phyloP scores from a whole-genome alignment of 2,329 filamentous ascomycete genomes.

The Arthrobotrys iridis region DNA sequence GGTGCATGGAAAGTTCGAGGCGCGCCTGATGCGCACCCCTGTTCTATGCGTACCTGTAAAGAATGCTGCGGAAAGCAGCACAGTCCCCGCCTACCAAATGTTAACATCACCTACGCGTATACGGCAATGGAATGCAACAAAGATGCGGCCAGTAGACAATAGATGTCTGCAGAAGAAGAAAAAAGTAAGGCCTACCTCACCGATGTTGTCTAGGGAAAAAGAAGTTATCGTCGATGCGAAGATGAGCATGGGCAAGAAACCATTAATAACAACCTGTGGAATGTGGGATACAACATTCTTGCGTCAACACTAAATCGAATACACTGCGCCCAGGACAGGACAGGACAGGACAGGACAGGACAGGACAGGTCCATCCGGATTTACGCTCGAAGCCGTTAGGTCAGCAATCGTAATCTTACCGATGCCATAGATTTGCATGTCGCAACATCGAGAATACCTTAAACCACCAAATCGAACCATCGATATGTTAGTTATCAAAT shows the following conservation, averaged over 20 bases:
- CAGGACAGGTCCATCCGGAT: neutral
- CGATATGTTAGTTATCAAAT: constrained; percentile 37
- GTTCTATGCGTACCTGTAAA: constrained; percentile 41
- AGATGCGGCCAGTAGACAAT: constrained; percentile 33
- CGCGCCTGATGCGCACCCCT: constrained; percentile 42
- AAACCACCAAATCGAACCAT: constrained; percentile 18
- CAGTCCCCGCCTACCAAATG: constrained; percentile 44
- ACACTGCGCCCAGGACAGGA: too few species aligned
- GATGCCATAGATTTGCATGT: constrained; percentile 57
- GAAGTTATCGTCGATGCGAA: constrained; percentile 52
- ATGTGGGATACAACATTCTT: constrained; percentile 48
- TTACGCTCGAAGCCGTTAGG: constrained; percentile 37
- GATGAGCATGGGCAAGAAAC: constrained; percentile 53
- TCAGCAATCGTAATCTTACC: constrained; percentile 57
- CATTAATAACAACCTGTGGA: constrained; percentile 54
- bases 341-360: too few species aligned
- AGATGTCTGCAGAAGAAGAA: neutral
- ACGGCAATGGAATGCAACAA: constrained; percentile 45
- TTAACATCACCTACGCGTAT: constrained; percentile 21
- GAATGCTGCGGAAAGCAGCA: constrained; percentile 53
- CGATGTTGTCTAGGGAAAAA: constrained; percentile 52
- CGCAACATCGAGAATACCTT: constrained; percentile 57
- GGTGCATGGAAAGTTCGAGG: constrained; percentile 34
- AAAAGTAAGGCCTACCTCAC: constrained; percentile 36
- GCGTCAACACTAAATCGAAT: constrained; percentile 23